Percentiles rank a stretch among this genome's conserved stretches.
phyloP scores from a whole-genome alignment of 129 eudicot genomes.

The Oenanthe sinensis region DNA sequence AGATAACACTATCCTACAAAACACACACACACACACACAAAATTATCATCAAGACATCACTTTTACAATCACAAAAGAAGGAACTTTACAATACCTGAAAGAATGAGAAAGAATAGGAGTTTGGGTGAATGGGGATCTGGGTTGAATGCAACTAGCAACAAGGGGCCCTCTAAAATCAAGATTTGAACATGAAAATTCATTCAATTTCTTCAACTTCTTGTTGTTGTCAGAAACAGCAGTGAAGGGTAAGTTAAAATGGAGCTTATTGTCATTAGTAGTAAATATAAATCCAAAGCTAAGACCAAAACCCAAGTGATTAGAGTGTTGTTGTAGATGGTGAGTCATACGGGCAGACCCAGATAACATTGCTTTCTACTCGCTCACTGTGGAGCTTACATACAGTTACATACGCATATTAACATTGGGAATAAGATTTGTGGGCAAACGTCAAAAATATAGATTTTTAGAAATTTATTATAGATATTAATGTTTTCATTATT shows the following conservation, averaged over 20 bases:
- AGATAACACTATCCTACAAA: not conserved
- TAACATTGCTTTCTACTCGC: not conserved
- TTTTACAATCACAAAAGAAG: no score
- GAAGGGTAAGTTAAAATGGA: not conserved
- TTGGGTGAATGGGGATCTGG: conserved; percentile 2
- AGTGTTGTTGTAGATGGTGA: conserved; percentile 8
- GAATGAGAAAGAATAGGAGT: not conserved
- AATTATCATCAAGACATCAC: not conserved
- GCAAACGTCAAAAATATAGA: no score
- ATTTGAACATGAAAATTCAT: conserved; percentile 1
- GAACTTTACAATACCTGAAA: conserved; percentile 3
- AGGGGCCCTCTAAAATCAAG: conserved; percentile 11
- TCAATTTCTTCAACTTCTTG: not conserved
- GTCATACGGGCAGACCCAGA: conserved; percentile 4
- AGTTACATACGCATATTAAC: no score
- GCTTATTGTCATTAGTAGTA: not conserved
- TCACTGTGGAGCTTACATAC: no score
- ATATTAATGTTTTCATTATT: no score
- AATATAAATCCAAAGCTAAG: conserved; percentile 2
- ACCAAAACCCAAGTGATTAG: not conserved
- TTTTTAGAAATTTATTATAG: no score
- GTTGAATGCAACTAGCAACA: conserved; percentile 6
- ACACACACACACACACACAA: not conserved
- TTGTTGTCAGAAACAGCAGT: not conserved
- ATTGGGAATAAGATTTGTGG: not conserved